Evolutionary conservation across 2,329 filamentous ascomycete species (phyloP).

Genomic region (Fusarium robinianum): DNA sequence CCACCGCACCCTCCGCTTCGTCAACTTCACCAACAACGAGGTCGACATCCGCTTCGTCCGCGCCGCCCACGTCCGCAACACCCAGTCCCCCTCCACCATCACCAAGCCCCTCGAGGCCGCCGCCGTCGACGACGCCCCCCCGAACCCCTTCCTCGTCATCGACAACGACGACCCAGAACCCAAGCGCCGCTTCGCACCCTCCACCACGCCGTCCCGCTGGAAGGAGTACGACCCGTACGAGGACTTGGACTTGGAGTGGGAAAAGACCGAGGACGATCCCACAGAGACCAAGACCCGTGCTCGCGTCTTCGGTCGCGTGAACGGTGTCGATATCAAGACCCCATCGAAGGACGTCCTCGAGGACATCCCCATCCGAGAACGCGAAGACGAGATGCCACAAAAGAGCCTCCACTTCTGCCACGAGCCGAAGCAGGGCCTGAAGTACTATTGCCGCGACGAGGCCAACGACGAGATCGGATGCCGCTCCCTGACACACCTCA

Average conservation of each 20-base stretch:
- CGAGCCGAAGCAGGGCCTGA: not conserved
- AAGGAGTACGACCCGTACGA: constrained; percentile 25
- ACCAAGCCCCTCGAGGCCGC: constrained; percentile 2
- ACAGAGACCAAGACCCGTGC: not conserved
- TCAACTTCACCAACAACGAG: no score
- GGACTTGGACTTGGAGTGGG: constrained; percentile 27
- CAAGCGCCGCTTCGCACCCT: constrained; percentile 4
- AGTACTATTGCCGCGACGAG: constrained; percentile 18
- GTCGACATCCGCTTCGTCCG: no score
- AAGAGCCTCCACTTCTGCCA: no score
- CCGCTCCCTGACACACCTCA: constrained; percentile 18
- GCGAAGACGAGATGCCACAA: not conserved
- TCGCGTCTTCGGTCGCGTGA: constrained; percentile 18
- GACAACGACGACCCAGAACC: not conserved
- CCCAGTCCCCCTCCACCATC: not conserved
- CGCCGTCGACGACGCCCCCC: not conserved
- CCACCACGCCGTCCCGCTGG: constrained; percentile 21
- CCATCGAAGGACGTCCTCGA: constrained; percentile 22
- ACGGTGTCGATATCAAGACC: constrained; percentile 5
- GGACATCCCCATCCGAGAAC: constrained; percentile 11
- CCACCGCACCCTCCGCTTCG: no score
- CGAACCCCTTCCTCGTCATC: constrained; percentile 30
- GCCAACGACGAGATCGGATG: constrained; percentile 15
- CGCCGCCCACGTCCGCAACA: no score
- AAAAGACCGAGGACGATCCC: not conserved